Base-by-base conservation (phyloP, 768 basidiomycete genomes). In the Pisolithus sp. region DNA sequence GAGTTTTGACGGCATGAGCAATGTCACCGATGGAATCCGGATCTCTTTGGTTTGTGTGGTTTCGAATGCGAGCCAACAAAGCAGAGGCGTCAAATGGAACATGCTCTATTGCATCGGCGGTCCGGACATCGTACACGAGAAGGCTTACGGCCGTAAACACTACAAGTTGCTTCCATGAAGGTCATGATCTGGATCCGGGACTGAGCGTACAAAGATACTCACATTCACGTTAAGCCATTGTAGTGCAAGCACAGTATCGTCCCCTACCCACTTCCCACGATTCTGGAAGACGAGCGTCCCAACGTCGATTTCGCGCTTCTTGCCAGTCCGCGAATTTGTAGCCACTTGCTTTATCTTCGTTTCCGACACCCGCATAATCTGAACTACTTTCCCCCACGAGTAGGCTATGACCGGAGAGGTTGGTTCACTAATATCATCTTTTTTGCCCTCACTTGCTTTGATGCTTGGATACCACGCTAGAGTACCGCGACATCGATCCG, bases 151-250 rank as follows among this genome's bases (percentile, higher is more conserved):
- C 56, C 1, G 86, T 91, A 24, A 87, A 67, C 13, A 81, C 68
- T 15, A 86, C 64, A 5, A 90, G 59, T 85, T 90, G 86, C 89
- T 91, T 48, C 18, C 48, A 49, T 37, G 53, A 57, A 26, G 40
- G 44, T 48, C 49, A 52, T 52, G 30, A 12, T 17, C 39, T 12
- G 46, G 30, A 36, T 46, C 31, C 26, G 30, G 31, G 17, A 39
- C 24, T 41, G 21, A 5, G 20, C 51, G 12, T 34, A 55, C 4
- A 58, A 71, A 71, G 59, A 64, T 63, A 83, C 93, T 71, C 72
- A 97, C 95, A 71, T 85, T 81, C 53, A 74, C 73, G 67, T 91
- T 94, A 60, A 93, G 73, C 96, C 95, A 97, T 57, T 93, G 86
- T 30, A 96, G 53, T 7, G 84, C 82, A 34, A 89, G 69, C 18